Percentiles rank a stretch among this genome's conserved stretches.
Conservation (phyloP, 768 basidiomycete species). For the Suillus luteus region DNA sequence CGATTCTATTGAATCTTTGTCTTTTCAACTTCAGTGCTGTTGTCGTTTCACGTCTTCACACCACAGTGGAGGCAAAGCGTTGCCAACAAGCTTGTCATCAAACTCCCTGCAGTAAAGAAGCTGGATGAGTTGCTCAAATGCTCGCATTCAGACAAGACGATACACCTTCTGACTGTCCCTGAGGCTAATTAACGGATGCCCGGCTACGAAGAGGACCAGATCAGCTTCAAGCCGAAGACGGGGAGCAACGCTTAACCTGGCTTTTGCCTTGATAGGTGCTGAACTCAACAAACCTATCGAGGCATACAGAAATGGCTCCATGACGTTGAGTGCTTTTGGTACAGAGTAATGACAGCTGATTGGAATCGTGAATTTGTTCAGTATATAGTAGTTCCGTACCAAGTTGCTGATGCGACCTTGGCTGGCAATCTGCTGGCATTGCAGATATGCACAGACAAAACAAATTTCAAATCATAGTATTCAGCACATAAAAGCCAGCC, state of each 20-base stretch:
- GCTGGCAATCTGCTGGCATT: not conserved
- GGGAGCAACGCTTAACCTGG: too few relatives aligned
- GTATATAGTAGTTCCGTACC: not conserved
- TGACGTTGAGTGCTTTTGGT: not conserved
- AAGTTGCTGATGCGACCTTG: not conserved
- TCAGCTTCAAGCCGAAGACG: not conserved
- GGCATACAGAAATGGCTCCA: not conserved
- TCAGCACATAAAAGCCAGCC: not conserved
- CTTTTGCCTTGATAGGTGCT: too few relatives aligned
- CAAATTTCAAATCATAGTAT: not conserved
- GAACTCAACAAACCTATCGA: too few relatives aligned
- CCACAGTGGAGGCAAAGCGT: not conserved
- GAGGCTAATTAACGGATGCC: not conserved
- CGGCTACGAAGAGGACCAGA: not conserved
- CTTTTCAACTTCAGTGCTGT: too few relatives aligned
- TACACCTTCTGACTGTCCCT: not conserved
- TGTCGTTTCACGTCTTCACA: too few relatives aligned
- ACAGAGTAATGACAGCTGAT: not conserved
- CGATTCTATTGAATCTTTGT: too few relatives aligned
- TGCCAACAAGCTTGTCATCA: not conserved
- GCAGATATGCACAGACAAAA: not conserved
- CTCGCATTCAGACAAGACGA: not conserved
- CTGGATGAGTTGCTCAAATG: not conserved
- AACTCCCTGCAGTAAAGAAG: not conserved
- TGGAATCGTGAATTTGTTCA: not conserved